A percentile compares a stretch with the other conserved stretches of the same genome.
Evolutionary conservation across 23 red algal species (phyloP).

Genomic region (Gracilariopsis chorda): DNA sequence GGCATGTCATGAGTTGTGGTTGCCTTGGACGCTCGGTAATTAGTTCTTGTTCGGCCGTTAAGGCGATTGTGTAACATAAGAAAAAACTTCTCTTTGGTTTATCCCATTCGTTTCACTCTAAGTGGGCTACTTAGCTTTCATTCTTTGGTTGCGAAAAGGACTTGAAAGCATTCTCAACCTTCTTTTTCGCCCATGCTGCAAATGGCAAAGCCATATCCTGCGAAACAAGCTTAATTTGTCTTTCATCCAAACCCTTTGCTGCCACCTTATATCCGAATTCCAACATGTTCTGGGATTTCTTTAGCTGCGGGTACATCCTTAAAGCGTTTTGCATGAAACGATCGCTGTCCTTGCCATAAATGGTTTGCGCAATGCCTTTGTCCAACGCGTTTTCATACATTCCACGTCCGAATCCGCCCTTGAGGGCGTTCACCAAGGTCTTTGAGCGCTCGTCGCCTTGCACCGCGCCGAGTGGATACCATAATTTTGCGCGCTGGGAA

Average conservation of each 20-base stretch:
- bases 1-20: too few relatives aligned
- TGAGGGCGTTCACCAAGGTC: constrained; percentile 81
- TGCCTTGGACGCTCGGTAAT: too few relatives aligned
- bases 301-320: constrained; percentile 83
- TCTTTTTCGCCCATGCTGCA: constrained; percentile 66
- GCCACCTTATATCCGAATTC: constrained; percentile 87
- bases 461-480: constrained; percentile 90
- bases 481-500: constrained; percentile 62
- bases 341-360: constrained; percentile 78
- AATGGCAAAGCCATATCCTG: constrained; percentile 74
- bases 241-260: constrained; percentile 71
- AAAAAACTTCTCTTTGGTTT: too few relatives aligned
- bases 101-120: too few relatives aligned
- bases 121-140: too few relatives aligned
- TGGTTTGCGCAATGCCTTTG: constrained; percentile 89
- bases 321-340: constrained; percentile 70
- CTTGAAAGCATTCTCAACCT: constrained; percentile 51
- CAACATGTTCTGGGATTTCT: constrained; percentile 56
- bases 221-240: constrained; percentile 54
- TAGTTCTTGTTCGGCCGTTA: too few relatives aligned
- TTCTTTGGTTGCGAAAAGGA: not conserved
- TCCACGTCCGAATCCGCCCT: constrained; percentile 54
- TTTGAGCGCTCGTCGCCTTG: constrained; percentile 88
- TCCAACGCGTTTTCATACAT: constrained; percentile 91
- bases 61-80: too few relatives aligned